Base-by-base conservation (phyloP, 1,284 basidiomycete genomes). In the Moesziomyces parantarcticus region DNA sequence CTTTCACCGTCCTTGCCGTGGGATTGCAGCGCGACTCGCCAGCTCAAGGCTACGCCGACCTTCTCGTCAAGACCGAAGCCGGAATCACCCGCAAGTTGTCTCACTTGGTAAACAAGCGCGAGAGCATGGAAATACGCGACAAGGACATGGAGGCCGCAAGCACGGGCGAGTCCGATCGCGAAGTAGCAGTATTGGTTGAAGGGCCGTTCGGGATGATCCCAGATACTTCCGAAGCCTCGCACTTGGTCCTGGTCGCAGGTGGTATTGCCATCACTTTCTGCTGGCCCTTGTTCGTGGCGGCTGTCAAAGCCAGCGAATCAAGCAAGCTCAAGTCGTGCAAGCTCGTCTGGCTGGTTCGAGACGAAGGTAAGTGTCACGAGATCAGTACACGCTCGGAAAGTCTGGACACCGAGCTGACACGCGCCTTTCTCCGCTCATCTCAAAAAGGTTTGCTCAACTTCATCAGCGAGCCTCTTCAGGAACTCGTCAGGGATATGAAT, bases 211-310 rank as follows among this genome's bases (percentile, higher is more conserved):
- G 67, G 2, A 9, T 44, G 20, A 50, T 43, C 3, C 58, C 58
- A n/a, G 44, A 68, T 26, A 34, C 50, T 16, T 40, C 54, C 4
- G 39, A 50, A 14, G 52, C 48, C 14, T 52, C 52, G 1, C 40
- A 67, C 20, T 26, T 67, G 21, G 54, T 71, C 3, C 48, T 77
- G 32, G 61, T 66, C 6, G 49, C 72, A 2, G 76, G 75, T 6
- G 77, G 77, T 29, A 68, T 79, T 20, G 77, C 73, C 1, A 67
- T 79, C 58, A 73, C 76, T 2, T 76, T 67, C 56, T 66, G 65
- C 39, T 58, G 72, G 48, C 68, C 76, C 8, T 26, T 71, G 13
- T 62, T 78, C n/a, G 45, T 56, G n/a, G 42, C 53, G 2, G 67
- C 67, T 2, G 45, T 50, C 16, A 48, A 47, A 26, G 44, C 21